Evolutionary conservation across 768 basidiomycete genomes (phyloP).

Genomic region (Neoboletus magnificus): DNA sequence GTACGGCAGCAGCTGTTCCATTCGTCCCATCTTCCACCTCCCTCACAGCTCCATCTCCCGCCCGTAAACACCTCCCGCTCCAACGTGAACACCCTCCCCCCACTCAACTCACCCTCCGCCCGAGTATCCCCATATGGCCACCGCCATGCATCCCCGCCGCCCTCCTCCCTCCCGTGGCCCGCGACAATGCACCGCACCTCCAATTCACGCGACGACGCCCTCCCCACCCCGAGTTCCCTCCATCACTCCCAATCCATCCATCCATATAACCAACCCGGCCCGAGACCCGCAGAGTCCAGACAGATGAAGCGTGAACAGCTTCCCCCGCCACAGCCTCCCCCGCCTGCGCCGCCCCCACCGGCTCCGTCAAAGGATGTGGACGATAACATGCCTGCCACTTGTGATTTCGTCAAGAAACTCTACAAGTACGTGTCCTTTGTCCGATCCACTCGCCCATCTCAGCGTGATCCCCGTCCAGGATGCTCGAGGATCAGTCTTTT

Average conservation of each 20-base stretch:
- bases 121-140: conserved; percentile 25
- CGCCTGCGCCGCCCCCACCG: conserved; percentile 16
- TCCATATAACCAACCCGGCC: conserved; percentile 21
- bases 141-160: conserved; percentile 29
- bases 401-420: conserved; percentile 92
- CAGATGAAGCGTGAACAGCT: conserved; percentile 31
- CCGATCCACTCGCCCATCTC: background rate
- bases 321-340: conserved; percentile 24
- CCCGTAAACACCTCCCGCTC: conserved; percentile 35
- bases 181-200: conserved; percentile 36
- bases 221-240: conserved; percentile 18
- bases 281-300: conserved; percentile 22
- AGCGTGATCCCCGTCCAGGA: conserved; percentile 44
- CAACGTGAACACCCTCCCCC: conserved; percentile 40
- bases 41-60: conserved; percentile 40
- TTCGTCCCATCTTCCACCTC: conserved; percentile 43
- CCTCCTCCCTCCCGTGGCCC: conserved; percentile 23
- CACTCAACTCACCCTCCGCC: conserved; percentile 32
- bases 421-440: conserved; percentile 61
- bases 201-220: conserved; percentile 42
- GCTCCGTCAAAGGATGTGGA: conserved; percentile 42
- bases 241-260: conserved; percentile 17
- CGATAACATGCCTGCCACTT: conserved; percentile 81
- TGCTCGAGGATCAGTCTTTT: conserved; percentile 81
- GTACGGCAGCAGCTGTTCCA: conserved; percentile 38